A percentile compares a stretch with the other conserved stretches of the same genome.
phyloP scores from a whole-genome alignment of 2,329 filamentous ascomycete genomes.

The Chaetomium strumarium region DNA sequence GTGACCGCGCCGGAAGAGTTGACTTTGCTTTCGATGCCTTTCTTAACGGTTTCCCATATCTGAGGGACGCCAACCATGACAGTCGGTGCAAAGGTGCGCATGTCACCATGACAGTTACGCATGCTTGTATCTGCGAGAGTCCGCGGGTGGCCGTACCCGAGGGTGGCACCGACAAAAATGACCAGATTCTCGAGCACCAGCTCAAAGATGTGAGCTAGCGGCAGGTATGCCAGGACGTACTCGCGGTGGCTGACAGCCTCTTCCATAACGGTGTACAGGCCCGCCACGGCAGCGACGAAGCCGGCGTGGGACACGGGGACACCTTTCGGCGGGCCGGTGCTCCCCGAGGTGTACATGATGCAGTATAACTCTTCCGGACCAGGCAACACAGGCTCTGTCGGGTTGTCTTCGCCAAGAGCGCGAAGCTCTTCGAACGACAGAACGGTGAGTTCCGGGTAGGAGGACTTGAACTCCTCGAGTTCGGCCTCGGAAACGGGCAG shows the following conservation, averaged over 20 bases:
- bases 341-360: conserved; percentile 82
- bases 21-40: conserved; percentile 80
- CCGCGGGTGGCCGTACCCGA: conserved; percentile 88
- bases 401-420: conserved; percentile 59
- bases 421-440: conserved; percentile 51
- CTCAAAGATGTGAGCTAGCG: conserved; percentile 92
- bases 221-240: conserved; percentile 81
- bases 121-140: conserved; percentile 83
- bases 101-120: conserved; percentile 87
- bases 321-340: conserved; percentile 84
- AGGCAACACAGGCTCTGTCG: conserved; percentile 64
- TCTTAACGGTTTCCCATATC: conserved; percentile 95
- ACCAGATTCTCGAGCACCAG: conserved; percentile 92
- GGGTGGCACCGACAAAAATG: conserved; percentile 80
- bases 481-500: conserved; percentile 48
- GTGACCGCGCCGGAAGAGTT: conserved; percentile 64
- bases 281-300: conserved; percentile 76
- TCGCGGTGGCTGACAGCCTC: conserved; percentile 73
- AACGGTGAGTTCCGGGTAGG: conserved; percentile 48
- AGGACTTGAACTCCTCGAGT: conserved; percentile 51
- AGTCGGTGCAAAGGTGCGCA: conserved; percentile 84
- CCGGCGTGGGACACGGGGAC: conserved; percentile 75
- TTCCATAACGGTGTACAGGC: conserved; percentile 71
- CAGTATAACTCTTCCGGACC: conserved; percentile 74
- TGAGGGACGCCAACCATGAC: conserved; percentile 92